Base-by-base conservation (phyloP, 1,139 yeast species). In the Candida labiduridarum region DNA sequence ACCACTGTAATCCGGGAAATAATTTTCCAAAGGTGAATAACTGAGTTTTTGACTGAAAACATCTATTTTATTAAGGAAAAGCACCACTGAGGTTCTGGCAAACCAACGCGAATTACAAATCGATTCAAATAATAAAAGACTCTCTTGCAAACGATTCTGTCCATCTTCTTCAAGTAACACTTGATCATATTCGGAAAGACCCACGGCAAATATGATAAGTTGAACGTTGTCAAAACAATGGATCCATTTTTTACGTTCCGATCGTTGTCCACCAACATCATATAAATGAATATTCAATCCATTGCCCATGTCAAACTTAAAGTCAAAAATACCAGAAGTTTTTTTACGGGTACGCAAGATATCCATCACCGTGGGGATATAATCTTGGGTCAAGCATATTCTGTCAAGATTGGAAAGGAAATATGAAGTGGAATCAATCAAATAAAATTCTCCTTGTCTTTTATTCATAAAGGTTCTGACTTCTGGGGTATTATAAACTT, bases 91-190 rank as follows among this genome's bases (percentile, higher is more conserved):
- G 3, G 96, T 87, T 57, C 96, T 79, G 34, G 90, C 80, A 68
- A 91, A 91, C 97, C 97, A 91, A 62, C 95, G 82, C n/a, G 96
- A 88, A 68, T 91, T 91, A 42, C 90, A 91, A 48, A 91, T 95
- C 1, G 96, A 88, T 61, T 91, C 97, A 63, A 91, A 92, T 48
- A 92, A 75, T 2, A 89, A 86, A 55, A 91, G 71, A 3, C 96
- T 87, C 68, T 91, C 97, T 57, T 89, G 95, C 64, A 91, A 76
- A 60, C 97, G 77, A 64, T 90, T 91, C 64, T 88, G 94, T 30
- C 78, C 71, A 51, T 83, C 81, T 62, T 91, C 96, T 67, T 91
- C 97, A 49, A 89, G 68, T 51, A 91, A 70, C 2, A 84, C 88
- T 68, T 90, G 97, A 67, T 91, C 97, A 62, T 91, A 91, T 66